Conservation (phyloP, 2,329 filamentous ascomycete species). For the Pestalotiopsis sp. region DNA sequence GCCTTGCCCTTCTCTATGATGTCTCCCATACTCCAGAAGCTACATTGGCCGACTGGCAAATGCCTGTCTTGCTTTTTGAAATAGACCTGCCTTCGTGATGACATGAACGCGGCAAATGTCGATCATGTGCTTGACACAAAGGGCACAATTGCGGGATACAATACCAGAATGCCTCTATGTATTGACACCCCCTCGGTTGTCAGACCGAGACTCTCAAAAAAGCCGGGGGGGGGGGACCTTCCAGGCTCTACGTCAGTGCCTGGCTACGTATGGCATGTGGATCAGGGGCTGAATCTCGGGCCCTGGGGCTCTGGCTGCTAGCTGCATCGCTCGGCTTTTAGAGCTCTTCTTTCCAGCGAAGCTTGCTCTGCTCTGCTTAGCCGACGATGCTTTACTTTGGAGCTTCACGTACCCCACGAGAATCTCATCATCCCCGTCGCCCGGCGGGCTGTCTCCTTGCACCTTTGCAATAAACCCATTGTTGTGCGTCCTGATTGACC, state of each 20-base stretch:
- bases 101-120: not conserved
- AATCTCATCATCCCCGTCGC: not conserved
- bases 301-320: not conserved
- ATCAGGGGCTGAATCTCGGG: slow-evolving; percentile 5
- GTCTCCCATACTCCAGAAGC: not conserved
- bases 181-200: not conserved
- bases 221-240: not conserved
- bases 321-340: not conserved
- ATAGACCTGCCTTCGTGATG: not conserved
- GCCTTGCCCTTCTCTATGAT: not conserved
- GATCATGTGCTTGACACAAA: not conserved
- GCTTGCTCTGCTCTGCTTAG: not conserved
- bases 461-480: not conserved
- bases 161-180: not conserved
- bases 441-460: not conserved
- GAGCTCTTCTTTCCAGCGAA: slow-evolving; percentile 5
- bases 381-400: not conserved
- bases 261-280: slow-evolving; percentile 5
- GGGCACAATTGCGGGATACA: not conserved
- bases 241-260: slow-evolving; percentile 6
- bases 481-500: slow-evolving; percentile 7
- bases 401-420: not conserved
- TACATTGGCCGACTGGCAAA: not conserved
- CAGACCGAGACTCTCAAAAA: not conserved
- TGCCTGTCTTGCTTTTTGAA: not conserved